These are phyloP conservation scores for Rutstroemia sp. DNA, from an alignment of 2,329 filamentous ascomycete species.

Conservation along the genomic window DNA sequence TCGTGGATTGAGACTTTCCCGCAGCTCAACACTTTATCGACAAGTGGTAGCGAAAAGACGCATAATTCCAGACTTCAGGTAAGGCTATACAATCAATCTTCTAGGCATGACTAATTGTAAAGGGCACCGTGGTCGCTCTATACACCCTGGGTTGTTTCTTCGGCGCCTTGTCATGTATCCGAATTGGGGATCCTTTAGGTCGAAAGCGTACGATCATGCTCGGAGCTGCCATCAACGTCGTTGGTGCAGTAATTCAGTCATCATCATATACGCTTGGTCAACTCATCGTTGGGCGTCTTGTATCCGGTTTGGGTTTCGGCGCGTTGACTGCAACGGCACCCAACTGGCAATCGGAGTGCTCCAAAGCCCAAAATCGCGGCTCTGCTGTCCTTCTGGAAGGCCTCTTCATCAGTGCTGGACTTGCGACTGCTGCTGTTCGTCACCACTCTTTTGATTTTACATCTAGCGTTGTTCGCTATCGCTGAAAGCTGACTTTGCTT, in stretches of 20 bases:
- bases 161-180: constrained; percentile 31
- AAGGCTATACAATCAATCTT: not conserved
- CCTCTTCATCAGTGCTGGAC: constrained; percentile 46
- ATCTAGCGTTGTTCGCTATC: not conserved
- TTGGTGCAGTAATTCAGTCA: constrained; percentile 42
- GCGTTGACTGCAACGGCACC: constrained; percentile 43
- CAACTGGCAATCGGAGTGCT: constrained; percentile 55
- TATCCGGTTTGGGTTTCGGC: constrained; percentile 44
- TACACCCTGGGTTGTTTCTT: constrained; percentile 41
- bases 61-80: constrained; percentile 3
- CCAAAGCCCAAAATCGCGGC: constrained; percentile 47
- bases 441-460: not conserved
- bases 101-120: not conserved
- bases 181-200: constrained; percentile 45
- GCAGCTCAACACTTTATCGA: constrained; percentile 7
- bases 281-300: constrained; percentile 43
- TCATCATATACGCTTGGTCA: constrained; percentile 40
- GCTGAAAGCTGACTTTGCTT: constrained; percentile 22
- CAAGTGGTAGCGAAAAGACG: not conserved
- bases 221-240: constrained; percentile 49
- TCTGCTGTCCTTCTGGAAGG: constrained; percentile 55
- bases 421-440: constrained; percentile 8
- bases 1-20: constrained; percentile 8
- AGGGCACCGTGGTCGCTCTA: constrained; percentile 9
- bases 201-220: constrained; percentile 49